These are phyloP conservation scores for Phaffia australis DNA, from an alignment of 768 basidiomycete species.

Conservation along the genomic window DNA sequence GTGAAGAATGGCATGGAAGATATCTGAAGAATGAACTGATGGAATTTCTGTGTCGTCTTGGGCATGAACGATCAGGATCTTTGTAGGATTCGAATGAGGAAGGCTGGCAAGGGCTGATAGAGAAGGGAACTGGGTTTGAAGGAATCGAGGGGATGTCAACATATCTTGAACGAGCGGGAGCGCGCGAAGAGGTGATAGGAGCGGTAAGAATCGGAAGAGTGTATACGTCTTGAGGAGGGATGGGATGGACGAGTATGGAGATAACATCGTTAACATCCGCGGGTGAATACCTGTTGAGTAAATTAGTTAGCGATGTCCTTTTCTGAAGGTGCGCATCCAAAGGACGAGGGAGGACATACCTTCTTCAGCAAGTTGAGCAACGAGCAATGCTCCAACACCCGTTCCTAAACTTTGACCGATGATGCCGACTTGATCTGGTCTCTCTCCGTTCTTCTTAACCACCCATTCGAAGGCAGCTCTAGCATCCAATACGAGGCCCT, in stretches of 20 bases:
- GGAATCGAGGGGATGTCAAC: constrained; percentile 11
- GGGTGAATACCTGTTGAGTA: constrained; percentile 10
- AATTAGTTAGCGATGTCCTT: not conserved
- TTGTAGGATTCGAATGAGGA: not conserved
- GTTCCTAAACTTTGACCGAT: constrained; percentile 85
- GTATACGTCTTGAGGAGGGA: constrained; percentile 20
- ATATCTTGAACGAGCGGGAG: constrained; percentile 9
- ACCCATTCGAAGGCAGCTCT: constrained; percentile 73
- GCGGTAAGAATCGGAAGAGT: constrained; percentile 14
- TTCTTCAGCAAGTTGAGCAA: constrained; percentile 41
- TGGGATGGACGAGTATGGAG: constrained; percentile 20
- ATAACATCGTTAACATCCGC: constrained; percentile 9
- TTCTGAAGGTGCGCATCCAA: not conserved
- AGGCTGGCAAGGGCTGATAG: constrained; percentile 5
- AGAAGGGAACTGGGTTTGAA: constrained; percentile 17
- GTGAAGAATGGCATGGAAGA: constrained; percentile 13
- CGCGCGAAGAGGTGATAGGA: constrained; percentile 19
- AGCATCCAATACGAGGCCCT: constrained; percentile 59
- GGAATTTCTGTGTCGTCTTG: constrained; percentile 23
- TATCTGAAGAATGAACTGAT: not conserved
- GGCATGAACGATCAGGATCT: constrained; percentile 18
- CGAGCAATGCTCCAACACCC: constrained; percentile 50
- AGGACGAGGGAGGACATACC: constrained; percentile 30
- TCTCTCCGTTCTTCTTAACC: constrained; percentile 46
- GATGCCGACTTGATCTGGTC: constrained; percentile 53